These are phyloP conservation scores for Pittosporum tobira DNA, from an alignment of 129 eudicot genomes.

Conservation along the genomic window DNA sequence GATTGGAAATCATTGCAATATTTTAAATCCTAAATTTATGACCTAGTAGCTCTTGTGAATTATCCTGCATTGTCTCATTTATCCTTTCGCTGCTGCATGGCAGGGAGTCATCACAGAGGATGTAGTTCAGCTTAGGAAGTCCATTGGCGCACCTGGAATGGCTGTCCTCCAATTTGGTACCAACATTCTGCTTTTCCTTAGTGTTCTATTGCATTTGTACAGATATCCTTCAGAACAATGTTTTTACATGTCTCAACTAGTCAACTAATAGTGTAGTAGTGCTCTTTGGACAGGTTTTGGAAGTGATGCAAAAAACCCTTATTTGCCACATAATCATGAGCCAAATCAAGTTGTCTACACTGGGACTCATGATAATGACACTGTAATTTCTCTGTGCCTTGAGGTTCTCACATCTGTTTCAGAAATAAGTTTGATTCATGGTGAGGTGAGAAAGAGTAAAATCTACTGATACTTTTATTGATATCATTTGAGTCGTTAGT, in stretches of 20 bases:
- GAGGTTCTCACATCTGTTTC: not conserved
- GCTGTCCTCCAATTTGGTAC: slow-evolving; percentile 97
- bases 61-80: not conserved
- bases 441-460: not conserved
- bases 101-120: slow-evolving; percentile 98
- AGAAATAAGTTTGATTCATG: too few species aligned
- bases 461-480: not conserved
- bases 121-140: slow-evolving; percentile 82
- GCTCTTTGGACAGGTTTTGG: slow-evolving; percentile 58
- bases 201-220: not conserved
- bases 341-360: slow-evolving; percentile 88
- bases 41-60: not conserved
- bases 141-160: slow-evolving; percentile 98
- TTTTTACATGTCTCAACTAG: not conserved
- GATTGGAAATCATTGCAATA: not conserved
- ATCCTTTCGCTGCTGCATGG: slow-evolving; percentile 16
- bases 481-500: not conserved
- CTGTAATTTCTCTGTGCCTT: slow-evolving; percentile 36
- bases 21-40: not conserved
- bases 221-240: slow-evolving; percentile 2
- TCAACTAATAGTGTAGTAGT: not conserved
- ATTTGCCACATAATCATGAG: slow-evolving; percentile 93
- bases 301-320: slow-evolving; percentile 94
- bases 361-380: slow-evolving; percentile 98
- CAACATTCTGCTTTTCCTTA: slow-evolving; percentile 12